phyloP scores from a whole-genome alignment of 306 rosid genomes.

The Quercus ilex region DNA sequence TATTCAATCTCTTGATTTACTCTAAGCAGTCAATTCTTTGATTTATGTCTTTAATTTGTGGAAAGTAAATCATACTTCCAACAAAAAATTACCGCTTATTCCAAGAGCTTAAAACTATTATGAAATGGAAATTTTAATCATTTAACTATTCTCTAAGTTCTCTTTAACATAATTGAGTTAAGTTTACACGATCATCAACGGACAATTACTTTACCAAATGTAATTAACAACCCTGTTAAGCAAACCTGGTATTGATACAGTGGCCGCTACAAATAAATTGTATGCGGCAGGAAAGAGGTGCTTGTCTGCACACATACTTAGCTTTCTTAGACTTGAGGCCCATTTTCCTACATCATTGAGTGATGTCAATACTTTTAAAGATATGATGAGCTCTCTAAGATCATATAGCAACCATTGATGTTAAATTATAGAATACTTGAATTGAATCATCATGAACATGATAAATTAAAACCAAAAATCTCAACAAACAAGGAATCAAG shows the following conservation, averaged over 20 bases:
- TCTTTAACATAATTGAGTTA: background rate
- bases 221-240: background rate
- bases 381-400: background rate
- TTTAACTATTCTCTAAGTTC: background rate
- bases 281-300: slow-evolving; percentile 38
- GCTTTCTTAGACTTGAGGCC: slow-evolving; percentile 51
- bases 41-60: no score
- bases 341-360: slow-evolving; percentile 30
- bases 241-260: slow-evolving; percentile 43
- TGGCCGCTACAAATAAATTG: slow-evolving; percentile 47
- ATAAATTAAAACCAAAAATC: no score
- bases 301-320: slow-evolving; percentile 33
- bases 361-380: background rate
- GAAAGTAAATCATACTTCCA: no score
- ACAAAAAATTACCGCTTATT: no score
- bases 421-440: no score
- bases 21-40: no score
- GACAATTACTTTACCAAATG: background rate
- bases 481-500: no score
- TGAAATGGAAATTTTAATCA: no score
- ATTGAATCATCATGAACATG: no score
- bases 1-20: no score
- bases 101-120: no score
- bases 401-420: background rate
- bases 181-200: no score